Base-by-base conservation (phyloP, 768 basidiomycete genomes). In the Tricholoma bakamatsutake region DNA sequence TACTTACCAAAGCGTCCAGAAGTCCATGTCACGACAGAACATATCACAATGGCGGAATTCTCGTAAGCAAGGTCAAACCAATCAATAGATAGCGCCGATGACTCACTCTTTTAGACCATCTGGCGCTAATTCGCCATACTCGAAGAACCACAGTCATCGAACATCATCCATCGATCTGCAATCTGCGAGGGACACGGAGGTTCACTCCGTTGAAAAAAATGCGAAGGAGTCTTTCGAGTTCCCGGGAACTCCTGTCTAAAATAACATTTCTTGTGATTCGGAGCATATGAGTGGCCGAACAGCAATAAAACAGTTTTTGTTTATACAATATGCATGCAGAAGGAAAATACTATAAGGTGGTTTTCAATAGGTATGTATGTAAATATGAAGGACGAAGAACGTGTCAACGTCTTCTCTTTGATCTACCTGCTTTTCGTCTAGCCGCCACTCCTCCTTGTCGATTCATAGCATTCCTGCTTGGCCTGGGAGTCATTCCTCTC, bases 381-480 rank as follows among this genome's bases (percentile, higher is more conserved):
- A 57, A 52, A 42, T 55, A 30, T 40, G 17, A 21, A 42, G 1
- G 40, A 52, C 35, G 18, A 53, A 12, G 50, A 39, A 56, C 56
- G 50, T 50, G 54, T 81, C 72, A 90, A 67, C 88, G 79, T 72
- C 88, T 80, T 60, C 88, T 79, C 57, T 85, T 79, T 24, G 88
- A 80, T 34, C 85, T 79, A 33, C 89, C 89, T 39, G 88, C 76
- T 69, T 83, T 88, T 60, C 85, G 76, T 53, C 78, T 74, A 33
- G 79, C 85, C 39, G 80, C 81, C 13, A 81, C 54, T 11, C 71
- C 72, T 31, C 87, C 88, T 65, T 90, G 86, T 35, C 84, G 78
- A 64, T 88, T 90, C 77, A 85, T 79, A 33, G 79, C 81, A 39
- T 67, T 73, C 8, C 76, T 66, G 57, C 74, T 75, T 7, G 80